Conservation (phyloP, 23 red algal genomes). For the Cyanidioschyzon merolae region DNA sequence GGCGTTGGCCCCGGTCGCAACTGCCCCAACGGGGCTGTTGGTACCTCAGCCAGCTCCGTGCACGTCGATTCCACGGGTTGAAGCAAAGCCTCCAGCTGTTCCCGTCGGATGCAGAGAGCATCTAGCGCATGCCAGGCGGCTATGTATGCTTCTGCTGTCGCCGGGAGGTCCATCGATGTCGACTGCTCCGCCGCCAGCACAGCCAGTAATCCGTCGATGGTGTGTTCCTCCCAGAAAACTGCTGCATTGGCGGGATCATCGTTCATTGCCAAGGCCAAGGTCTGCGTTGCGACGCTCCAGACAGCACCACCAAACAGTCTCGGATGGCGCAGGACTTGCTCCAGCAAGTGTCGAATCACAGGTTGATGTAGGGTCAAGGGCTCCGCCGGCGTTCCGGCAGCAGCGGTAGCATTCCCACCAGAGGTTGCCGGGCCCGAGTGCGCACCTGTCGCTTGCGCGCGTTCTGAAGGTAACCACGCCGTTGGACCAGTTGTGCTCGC, state of each 20-base stretch:
- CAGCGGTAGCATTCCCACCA: background rate
- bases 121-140: slow-evolving; percentile 1
- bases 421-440: background rate
- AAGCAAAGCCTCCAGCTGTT: background rate
- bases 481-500: background rate
- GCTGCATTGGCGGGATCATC: slow-evolving; percentile 3
- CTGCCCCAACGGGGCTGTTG: background rate
- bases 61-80: background rate
- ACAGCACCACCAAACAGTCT: background rate
- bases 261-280: background rate
- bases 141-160: background rate
- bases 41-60: too few species aligned
- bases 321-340: background rate
- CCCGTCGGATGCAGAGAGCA: slow-evolving; percentile 1
- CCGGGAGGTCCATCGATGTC: background rate
- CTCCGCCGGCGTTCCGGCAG: background rate
- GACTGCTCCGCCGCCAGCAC: background rate
- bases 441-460: background rate
- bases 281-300: background rate
- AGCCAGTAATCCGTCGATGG: background rate
- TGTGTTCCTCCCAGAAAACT: slow-evolving; percentile 8
- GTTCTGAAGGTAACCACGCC: background rate
- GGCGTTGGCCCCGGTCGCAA: background rate
- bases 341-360: background rate
- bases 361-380: background rate